Conservation (phyloP, 2,329 filamentous ascomycete genomes). For the Talaromyces sp. region DNA sequence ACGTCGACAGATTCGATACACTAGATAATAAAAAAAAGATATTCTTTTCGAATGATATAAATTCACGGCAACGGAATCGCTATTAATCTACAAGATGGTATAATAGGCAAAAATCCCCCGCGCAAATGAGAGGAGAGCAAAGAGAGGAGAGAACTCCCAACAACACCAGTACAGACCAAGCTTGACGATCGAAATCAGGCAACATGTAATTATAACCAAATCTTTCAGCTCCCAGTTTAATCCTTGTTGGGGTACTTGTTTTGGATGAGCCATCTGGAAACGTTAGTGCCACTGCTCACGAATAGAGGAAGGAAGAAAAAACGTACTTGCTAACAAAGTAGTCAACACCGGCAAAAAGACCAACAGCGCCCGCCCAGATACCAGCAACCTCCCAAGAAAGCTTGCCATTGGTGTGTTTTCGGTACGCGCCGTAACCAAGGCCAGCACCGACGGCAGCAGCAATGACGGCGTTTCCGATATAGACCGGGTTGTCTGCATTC, state of each 20-base stretch:
- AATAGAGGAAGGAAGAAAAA: background rate
- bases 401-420: constrained; percentile 41
- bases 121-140: constrained; percentile 11
- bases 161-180: constrained; percentile 7
- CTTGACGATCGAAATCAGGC: background rate
- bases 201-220: background rate
- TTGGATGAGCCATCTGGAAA: constrained; percentile 45
- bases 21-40: background rate
- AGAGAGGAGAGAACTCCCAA: constrained; percentile 22
- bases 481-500: constrained; percentile 45
- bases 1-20: too few relatives aligned
- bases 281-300: background rate
- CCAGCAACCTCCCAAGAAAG: constrained; percentile 45
- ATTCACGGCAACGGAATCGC: background rate
- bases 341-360: constrained; percentile 41
- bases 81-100: constrained; percentile 13
- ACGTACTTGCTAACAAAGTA: constrained; percentile 49
- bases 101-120: constrained; percentile 11
- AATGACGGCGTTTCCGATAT: constrained; percentile 42
- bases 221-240: background rate
- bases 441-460: constrained; percentile 37
- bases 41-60: background rate
- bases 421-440: constrained; percentile 45
- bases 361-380: constrained; percentile 39
- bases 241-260: constrained; percentile 47